Base-by-base conservation (phyloP, 2,329 filamentous ascomycete species). In the Curvularia verruculosa region DNA sequence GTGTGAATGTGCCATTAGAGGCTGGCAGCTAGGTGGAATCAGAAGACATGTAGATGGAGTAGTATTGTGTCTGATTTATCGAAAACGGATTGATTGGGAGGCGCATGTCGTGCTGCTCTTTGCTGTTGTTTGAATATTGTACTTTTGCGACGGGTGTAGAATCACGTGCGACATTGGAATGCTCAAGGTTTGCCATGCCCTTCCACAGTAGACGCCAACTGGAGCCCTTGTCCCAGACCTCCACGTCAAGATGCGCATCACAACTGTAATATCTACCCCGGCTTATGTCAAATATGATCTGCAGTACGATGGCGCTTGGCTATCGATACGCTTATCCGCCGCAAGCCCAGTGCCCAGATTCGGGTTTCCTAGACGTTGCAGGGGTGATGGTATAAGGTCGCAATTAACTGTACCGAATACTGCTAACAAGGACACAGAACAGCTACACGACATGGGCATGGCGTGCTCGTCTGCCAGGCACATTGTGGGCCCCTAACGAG, bases 1-100 rank as follows among this genome's bases (percentile, higher is more conserved):
- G 73, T 15, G 64, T 75, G 4, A 51, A 59, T 10, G 60, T 75
- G 34, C 65, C 69, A 45, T 21, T 56, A 4, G 56, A 56, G 45
- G 21, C 37, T 9, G 53, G 45, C 7, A 48, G 19, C n/a, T 48
- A 48, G 45, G 12, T 39, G 34, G 12, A 15, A 18, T 19, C 13
- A 44, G 31, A 23, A 37, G 9, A 5, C 19, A 19, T 41, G 26
- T 41, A 41, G 5, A 34, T 41, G 28, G 34, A 8, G 31, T 9
- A 18, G 21, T 40, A n/a, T 34, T 13, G 5, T 19, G 15, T 19
- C 9, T 31, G n/a, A 15, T 8, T 44, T 37, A 29, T 24, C 13
- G 48, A n/a, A 10, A 9, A 51, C 21, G 18, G 9, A 24, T 36
- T 45, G 12, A 9, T 21, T 19, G 23, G 23, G 24, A 28, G 15